Evolutionary conservation across 2,329 filamentous ascomycete genomes (phyloP), one percentile per base, ranked within the genome.

Genomic region (Coniochaeta sp.): DNA sequence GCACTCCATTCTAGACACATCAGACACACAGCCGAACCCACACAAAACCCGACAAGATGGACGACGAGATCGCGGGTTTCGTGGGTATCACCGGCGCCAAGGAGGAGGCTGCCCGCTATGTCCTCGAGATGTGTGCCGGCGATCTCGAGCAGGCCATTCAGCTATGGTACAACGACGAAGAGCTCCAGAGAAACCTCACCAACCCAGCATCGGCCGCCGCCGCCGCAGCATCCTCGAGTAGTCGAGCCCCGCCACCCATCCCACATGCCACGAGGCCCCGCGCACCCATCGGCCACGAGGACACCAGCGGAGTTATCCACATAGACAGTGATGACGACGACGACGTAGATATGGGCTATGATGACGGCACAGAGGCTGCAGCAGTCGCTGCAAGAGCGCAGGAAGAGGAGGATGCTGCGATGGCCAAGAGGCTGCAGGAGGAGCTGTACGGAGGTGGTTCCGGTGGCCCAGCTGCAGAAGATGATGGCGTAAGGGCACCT

Each of bases 391-490:
- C 74, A 34, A 74, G 73, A 5, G 84, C 82, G 17, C 79, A 86
- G 59, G 85, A 89, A 65, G 93, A 97, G 64, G 92, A 96, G 68
- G 95, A 99, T 69, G 93, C 91, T 58, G 93, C 90, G 50, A 93
- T 98, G 87, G 95, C 95, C 7, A 86, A 93, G 72, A 85, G 90
- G 61, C 74, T 99, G 62, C 95, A 99, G 72, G 90, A 99, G 69
- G 92, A 99, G 74, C 83, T 96, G 70, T 98, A 97, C 68, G 82
- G 83, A 58, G 82, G 76, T 52, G 54, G 54, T 34, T 11, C n/a
- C n/a, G 54, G 31, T 17, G 33, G 31, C 11, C 31, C 31, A 6
- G 54, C 54, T 26, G 54, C 31, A 31, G 74, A 68, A 38, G 69
- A 71, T 43, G 77, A 75, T 43, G 88, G 81, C 54, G 88, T 99